Conservation (phyloP, 352 stramenopile genomes). For the Globisporangium cylindrosporum region DNA sequence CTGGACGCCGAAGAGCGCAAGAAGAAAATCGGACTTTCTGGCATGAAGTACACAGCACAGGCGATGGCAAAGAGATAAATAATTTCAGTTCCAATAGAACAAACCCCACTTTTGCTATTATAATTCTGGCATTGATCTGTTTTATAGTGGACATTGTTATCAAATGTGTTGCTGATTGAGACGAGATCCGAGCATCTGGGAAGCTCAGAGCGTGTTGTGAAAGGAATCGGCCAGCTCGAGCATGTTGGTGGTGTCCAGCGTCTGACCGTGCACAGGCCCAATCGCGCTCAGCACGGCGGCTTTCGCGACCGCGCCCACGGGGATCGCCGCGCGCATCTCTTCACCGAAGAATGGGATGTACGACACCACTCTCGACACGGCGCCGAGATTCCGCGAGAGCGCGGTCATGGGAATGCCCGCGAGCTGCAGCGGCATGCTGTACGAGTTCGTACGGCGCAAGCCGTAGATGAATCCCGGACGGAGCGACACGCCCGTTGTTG, state of each 20-base stretch:
- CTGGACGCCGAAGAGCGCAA: slow-evolving; percentile 71
- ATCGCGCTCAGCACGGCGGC: slow-evolving; percentile 83
- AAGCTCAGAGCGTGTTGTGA: slow-evolving; percentile 56
- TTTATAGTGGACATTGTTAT: not conserved
- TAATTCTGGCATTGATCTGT: not conserved
- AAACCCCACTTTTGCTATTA: not conserved
- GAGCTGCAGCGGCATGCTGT: slow-evolving; percentile 73
- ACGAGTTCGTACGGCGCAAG: slow-evolving; percentile 59
- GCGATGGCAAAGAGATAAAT: slow-evolving; percentile 36
- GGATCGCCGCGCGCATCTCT: slow-evolving; percentile 63
- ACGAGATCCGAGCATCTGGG: not conserved
- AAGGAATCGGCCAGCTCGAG: slow-evolving; percentile 74
- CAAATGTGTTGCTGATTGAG: not conserved
- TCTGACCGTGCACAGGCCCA: slow-evolving; percentile 47
- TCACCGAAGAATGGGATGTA: slow-evolving; percentile 66
- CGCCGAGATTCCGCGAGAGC: slow-evolving; percentile 52
- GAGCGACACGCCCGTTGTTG: slow-evolving; percentile 72
- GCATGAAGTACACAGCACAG: slow-evolving; percentile 73
- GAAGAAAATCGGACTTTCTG: slow-evolving; percentile 61
- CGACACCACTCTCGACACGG: slow-evolving; percentile 49
- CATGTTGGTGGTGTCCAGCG: slow-evolving; percentile 73
- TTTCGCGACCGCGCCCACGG: slow-evolving; percentile 70
- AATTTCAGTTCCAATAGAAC: not conserved
- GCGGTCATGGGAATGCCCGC: slow-evolving; percentile 68
- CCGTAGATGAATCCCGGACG: slow-evolving; percentile 91